Conservation (phyloP, 2,329 filamentous ascomycete genomes). For the Ceratocystis albifundus region DNA sequence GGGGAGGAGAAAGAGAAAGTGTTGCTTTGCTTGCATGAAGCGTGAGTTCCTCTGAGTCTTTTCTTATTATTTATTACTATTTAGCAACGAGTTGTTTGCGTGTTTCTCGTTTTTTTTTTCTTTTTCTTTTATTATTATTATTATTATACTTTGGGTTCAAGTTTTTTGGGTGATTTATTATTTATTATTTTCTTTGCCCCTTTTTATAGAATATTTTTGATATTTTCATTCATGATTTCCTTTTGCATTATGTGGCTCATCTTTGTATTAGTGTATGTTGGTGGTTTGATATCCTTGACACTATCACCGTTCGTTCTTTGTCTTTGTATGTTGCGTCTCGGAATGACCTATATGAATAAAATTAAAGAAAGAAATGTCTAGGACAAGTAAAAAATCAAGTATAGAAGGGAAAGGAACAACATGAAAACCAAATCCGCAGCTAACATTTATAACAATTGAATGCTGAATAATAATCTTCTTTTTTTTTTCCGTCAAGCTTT, state of each 20-base stretch:
- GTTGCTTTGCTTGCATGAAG: background rate
- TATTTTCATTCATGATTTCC: no score
- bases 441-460: slow-evolving; percentile 4
- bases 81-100: background rate
- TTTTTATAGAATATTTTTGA: no score
- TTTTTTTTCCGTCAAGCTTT: slow-evolving; percentile 6
- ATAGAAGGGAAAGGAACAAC: background rate
- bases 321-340: no score
- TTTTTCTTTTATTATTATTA: no score
- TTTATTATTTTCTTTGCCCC: background rate
- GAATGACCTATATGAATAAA: no score
- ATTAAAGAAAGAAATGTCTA: background rate
- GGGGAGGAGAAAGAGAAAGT: background rate
- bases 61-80: background rate
- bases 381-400: background rate
- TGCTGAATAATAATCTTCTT: slow-evolving; percentile 1
- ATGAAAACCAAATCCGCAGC: background rate
- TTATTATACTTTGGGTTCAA: background rate
- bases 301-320: no score
- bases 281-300: no score
- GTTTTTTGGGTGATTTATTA: background rate
- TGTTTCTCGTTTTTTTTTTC: background rate
- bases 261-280: no score
- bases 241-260: no score
- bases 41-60: background rate